Evolutionary conservation across 2,329 filamentous ascomycete genomes (phyloP).

Genomic region (Sodiomyces alkalinus): DNA sequence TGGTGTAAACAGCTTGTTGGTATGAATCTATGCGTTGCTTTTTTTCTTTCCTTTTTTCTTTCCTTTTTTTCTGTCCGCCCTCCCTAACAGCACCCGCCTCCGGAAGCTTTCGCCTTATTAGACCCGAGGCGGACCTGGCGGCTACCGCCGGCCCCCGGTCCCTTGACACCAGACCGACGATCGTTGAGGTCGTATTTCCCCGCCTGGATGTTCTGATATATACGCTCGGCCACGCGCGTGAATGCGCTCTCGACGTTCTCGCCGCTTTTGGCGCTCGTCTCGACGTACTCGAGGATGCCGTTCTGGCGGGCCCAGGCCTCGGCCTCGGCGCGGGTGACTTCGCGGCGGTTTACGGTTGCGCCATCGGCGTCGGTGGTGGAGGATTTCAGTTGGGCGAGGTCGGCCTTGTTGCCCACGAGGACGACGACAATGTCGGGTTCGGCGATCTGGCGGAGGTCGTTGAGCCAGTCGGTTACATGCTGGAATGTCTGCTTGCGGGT

Average conservation of each 20-base stretch:
- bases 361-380: slow-evolving; percentile 16
- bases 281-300: slow-evolving; percentile 82
- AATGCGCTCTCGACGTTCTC: slow-evolving; percentile 91
- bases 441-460: slow-evolving; percentile 86
- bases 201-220: slow-evolving; percentile 92
- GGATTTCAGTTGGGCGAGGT: slow-evolving; percentile 60
- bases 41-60: no score
- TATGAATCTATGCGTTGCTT: no score
- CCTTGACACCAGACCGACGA: slow-evolving; percentile 80
- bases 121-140: slow-evolving; percentile 31
- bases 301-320: slow-evolving; percentile 79
- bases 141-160: slow-evolving; percentile 35
- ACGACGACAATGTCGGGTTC: slow-evolving; percentile 92
- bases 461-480: slow-evolving; percentile 84
- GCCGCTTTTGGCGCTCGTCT: slow-evolving; percentile 91
- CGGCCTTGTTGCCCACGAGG: slow-evolving; percentile 88
- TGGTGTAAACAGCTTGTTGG: no score
- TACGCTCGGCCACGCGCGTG: slow-evolving; percentile 81
- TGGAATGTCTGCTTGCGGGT: slow-evolving; percentile 71
- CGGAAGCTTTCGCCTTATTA: slow-evolving; percentile 21
- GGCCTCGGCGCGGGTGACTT: slow-evolving; percentile 71
- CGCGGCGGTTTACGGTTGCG: slow-evolving; percentile 41
- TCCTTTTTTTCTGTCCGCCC: slow-evolving; percentile 1
- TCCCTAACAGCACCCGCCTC: slow-evolving; percentile 32
- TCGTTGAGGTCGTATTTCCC: slow-evolving; percentile 93